Conservation (phyloP, 2,329 filamentous ascomycete species). For the Botryotinia calthae region DNA sequence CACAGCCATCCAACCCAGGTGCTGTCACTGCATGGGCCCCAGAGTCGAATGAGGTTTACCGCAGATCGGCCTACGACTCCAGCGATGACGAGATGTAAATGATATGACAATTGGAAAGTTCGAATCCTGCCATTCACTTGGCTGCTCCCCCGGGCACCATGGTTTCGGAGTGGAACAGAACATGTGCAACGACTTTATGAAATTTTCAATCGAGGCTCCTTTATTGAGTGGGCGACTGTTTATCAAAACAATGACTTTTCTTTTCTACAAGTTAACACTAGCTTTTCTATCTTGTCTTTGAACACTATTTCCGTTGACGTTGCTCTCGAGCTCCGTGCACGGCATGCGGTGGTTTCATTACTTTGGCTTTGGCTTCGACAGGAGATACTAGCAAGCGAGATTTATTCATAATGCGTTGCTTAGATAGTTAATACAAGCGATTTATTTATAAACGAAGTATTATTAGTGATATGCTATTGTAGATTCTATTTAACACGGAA, state of each 20-base stretch:
- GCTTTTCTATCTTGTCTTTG: neutral
- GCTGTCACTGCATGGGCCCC: constrained; percentile 3
- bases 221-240: neutral
- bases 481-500: neutral
- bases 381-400: neutral
- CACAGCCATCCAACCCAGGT: neutral
- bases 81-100: constrained; percentile 17
- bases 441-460: neutral
- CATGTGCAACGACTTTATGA: neutral
- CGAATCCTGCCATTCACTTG: neutral
- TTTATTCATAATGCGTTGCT: neutral
- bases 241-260: neutral
- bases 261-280: neutral
- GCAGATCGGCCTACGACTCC: constrained; percentile 8
- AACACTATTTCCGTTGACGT: neutral
- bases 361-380: neutral
- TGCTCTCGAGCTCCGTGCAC: neutral
- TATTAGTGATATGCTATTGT: neutral
- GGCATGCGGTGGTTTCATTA: neutral
- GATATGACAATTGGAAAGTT: neutral
- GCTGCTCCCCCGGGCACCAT: neutral
- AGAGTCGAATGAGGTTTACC: neutral
- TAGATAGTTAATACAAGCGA: neutral
- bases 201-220: neutral
- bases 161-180: too few species aligned